phyloP scores from a whole-genome alignment of 2,329 filamentous ascomycete species.

The Fusarium penzigii region DNA sequence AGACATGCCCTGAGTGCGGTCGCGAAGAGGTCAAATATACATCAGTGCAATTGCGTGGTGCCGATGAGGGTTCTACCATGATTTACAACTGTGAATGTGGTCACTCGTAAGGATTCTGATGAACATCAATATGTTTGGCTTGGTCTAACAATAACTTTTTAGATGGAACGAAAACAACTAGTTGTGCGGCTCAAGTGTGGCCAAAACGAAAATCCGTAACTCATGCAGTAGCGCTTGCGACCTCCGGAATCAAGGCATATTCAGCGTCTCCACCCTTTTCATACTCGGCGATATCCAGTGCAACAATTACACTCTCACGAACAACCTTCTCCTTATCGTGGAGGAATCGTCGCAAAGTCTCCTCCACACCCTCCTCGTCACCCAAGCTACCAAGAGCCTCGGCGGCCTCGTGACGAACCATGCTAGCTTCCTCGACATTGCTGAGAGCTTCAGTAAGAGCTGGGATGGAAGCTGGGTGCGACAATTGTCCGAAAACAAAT shows the following conservation, averaged over 20 bases:
- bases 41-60: slow-evolving; percentile 82
- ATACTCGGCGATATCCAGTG: slow-evolving; percentile 96
- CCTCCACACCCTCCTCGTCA: slow-evolving; percentile 90
- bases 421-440: slow-evolving; percentile 80
- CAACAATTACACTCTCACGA: slow-evolving; percentile 90
- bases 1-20: slow-evolving; percentile 80
- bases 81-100: slow-evolving; percentile 90
- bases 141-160: slow-evolving; percentile 27
- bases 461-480: slow-evolving; percentile 94
- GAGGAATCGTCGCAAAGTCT: slow-evolving; percentile 78
- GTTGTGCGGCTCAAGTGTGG: slow-evolving; percentile 16
- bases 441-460: slow-evolving; percentile 78
- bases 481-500: slow-evolving; percentile 96
- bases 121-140: slow-evolving; percentile 8
- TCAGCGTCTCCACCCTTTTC: slow-evolving; percentile 87
- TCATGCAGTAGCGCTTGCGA: slow-evolving; percentile 44
- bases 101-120: slow-evolving; percentile 60
- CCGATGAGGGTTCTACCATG: slow-evolving; percentile 91
- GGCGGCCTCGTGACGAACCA: slow-evolving; percentile 97
- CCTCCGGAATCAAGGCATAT: slow-evolving; percentile 85
- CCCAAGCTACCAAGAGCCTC: slow-evolving; percentile 94
- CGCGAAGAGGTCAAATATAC: slow-evolving; percentile 81
- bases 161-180: slow-evolving; percentile 64
- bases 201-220: slow-evolving; percentile 16
- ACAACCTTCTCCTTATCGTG: slow-evolving; percentile 92